Evolutionary conservation across 768 basidiomycete genomes (phyloP).

Genomic region (Rhizopogon sp.): DNA sequence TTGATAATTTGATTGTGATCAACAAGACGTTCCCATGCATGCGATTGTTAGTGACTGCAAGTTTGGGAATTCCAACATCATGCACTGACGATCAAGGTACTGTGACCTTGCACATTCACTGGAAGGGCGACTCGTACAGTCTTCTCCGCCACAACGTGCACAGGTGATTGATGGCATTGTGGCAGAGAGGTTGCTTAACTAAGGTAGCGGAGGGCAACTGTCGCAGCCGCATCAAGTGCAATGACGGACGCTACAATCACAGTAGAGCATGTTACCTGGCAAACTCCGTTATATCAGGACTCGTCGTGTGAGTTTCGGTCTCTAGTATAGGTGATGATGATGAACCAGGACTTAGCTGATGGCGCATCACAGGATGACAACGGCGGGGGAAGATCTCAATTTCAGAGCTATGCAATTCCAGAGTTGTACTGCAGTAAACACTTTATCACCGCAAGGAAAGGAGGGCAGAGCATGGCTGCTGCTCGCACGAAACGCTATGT

Average conservation of each 20-base stretch:
- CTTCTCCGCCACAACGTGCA: not conserved
- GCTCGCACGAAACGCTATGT: not conserved
- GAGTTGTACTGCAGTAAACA: not conserved
- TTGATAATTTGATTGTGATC: not conserved
- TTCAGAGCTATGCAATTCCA: not conserved
- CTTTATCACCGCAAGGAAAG: conserved; percentile 2
- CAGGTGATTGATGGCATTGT: not conserved
- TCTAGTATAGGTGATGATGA: not conserved
- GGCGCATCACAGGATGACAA: not conserved
- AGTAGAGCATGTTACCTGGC: not conserved
- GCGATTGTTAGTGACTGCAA: not conserved
- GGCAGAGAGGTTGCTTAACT: not conserved
- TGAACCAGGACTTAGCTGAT: not conserved
- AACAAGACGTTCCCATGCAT: not conserved
- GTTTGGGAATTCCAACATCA: too few relatives aligned
- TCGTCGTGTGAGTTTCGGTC: not conserved
- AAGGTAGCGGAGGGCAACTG: not conserved
- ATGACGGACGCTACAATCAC: not conserved
- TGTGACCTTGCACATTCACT: too few relatives aligned
- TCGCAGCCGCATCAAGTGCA: not conserved
- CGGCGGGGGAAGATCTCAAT: not conserved
- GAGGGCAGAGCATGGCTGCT: not conserved
- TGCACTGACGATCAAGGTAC: too few relatives aligned
- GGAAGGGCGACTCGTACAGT: not conserved
- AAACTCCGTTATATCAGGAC: not conserved